Evolutionary conservation across 441 rosid species (phyloP), one percentile per base, ranked within the genome.

Genomic region (Mallotus repandus): DNA sequence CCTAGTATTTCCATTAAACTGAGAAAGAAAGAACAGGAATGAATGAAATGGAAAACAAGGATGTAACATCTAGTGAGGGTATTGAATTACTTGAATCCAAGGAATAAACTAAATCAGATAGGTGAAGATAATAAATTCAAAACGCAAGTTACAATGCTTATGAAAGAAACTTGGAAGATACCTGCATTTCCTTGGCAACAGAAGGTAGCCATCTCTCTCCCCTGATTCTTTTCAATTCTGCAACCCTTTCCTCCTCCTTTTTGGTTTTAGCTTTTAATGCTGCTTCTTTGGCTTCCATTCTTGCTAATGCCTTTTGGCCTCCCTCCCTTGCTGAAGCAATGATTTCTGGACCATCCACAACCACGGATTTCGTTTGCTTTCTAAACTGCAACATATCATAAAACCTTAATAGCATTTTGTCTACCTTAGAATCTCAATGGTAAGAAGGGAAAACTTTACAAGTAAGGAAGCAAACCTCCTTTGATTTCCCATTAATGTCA

Each of bases 181-280:
- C 85, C 86, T 80, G 82, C 94, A 88, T 81, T 54, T 82, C 84
- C 73, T 72, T 72, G 57, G 89, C 89, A 73, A 91, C 80, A 22
- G 93, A 85, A 78, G 92, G 96, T 25, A 91, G 86, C 99, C 99
- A 95, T 79, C 85, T 86, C 76, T 92, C 93, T 65, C 97, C 97
- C 75, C 98, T 81, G 13, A 81, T 66, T 76, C 73, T 85, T 83
- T 88, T 93, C 78, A 90, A 77, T 69, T 88, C 91, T 2, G 89
- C 87, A 58, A 93, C 83, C 82, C 98, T 84, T 76, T 90, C 91
- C 80, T 91, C 95, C 76, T 91, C 97, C 76, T 74, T 79, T 77
- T 91, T 91, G 21, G 86, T 96, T 64, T 88, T 94, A 74, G 80
- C 94, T 87, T 88, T 89, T 7, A 85, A 86, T 7, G 80, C 86